Conservation (phyloP, 768 basidiomycete genomes). For the Podaxis sp. region DNA sequence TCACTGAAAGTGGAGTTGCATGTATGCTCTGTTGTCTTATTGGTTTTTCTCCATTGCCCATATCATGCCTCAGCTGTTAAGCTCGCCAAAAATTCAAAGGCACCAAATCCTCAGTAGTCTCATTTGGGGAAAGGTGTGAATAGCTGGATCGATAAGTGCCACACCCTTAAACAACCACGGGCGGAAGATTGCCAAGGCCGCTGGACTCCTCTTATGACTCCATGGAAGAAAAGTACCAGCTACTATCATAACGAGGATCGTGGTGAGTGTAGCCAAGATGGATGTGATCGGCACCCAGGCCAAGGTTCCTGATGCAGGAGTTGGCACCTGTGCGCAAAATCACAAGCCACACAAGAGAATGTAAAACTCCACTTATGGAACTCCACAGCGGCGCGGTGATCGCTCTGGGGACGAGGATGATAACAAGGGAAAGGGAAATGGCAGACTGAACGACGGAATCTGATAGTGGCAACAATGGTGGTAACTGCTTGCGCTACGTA, state of each 20-base stretch:
- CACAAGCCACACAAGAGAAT: conserved; percentile 19
- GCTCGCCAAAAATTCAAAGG: neutral
- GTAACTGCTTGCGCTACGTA: conserved; percentile 19
- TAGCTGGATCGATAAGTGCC: neutral
- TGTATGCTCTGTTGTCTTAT: neutral
- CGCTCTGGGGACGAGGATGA: conserved; percentile 12
- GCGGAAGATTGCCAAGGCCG: neutral
- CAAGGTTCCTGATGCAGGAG: neutral
- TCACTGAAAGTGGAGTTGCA: too few species aligned
- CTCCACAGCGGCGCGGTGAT: conserved; percentile 19
- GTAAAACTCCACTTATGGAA: conserved; percentile 14
- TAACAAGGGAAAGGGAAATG: conserved; percentile 15
- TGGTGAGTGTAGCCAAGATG: neutral
- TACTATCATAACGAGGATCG: neutral
- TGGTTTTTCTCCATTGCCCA: conserved; percentile 1
- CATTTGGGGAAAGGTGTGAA: neutral
- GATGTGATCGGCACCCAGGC: neutral
- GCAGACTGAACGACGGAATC: conserved; percentile 15
- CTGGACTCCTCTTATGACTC: neutral
- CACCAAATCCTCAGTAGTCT: neutral
- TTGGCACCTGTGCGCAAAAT: conserved; percentile 14
- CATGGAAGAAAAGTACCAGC: neutral
- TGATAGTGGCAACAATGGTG: conserved; percentile 16
- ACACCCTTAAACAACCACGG: conserved; percentile 16
- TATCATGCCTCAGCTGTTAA: neutral